Evolutionary conservation across 108 stramenopile species (phyloP).

Genomic region (Cyclotella choctawhatcheeana): DNA sequence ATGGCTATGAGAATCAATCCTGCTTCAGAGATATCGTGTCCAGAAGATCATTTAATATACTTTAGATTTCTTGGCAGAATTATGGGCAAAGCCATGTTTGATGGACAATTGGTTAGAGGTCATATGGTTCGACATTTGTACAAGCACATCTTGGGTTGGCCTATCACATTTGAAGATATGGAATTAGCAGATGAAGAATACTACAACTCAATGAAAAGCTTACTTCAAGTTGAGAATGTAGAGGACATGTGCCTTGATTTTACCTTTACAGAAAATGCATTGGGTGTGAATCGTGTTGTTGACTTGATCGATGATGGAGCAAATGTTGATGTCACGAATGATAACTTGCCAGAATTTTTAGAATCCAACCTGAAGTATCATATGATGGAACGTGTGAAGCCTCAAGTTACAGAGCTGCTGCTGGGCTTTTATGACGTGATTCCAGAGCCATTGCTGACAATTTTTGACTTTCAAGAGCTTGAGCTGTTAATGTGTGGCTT

Average conservation of each 20-base stretch:
- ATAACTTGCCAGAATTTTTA: conserved; percentile 93
- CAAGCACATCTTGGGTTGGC: conserved; percentile 99
- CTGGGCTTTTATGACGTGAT: conserved; percentile 96
- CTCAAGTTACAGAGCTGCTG: conserved; percentile 87
- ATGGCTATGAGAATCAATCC: conserved; percentile 95
- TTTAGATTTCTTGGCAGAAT: conserved; percentile 96
- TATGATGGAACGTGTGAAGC: conserved; percentile 84
- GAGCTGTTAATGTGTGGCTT: conserved; percentile 97
- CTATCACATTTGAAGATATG: conserved; percentile 92
- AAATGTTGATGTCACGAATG: conserved; percentile 89
- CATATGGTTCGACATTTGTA: conserved; percentile 97
- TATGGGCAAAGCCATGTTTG: conserved; percentile 95
- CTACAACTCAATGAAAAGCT: conserved; percentile 77
- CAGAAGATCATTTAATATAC: conserved; percentile 95
- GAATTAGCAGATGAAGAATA: conserved; percentile 88
- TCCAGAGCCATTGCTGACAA: conserved; percentile 92
- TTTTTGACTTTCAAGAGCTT: conserved; percentile 97
- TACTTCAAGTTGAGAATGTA: conserved; percentile 73
- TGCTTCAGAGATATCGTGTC: conserved; percentile 73
- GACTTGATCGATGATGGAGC: conserved; percentile 91
- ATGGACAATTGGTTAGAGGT: conserved; percentile 94
- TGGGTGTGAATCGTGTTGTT: conserved; percentile 83
- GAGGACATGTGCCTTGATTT: conserved; percentile 95
- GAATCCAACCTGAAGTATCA: conserved; percentile 90
- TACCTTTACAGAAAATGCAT: conserved; percentile 87